These are phyloP conservation scores for Hirsutella thompsonii DNA, from an alignment of 2,329 filamentous ascomycete genomes.

Conservation along the genomic window DNA sequence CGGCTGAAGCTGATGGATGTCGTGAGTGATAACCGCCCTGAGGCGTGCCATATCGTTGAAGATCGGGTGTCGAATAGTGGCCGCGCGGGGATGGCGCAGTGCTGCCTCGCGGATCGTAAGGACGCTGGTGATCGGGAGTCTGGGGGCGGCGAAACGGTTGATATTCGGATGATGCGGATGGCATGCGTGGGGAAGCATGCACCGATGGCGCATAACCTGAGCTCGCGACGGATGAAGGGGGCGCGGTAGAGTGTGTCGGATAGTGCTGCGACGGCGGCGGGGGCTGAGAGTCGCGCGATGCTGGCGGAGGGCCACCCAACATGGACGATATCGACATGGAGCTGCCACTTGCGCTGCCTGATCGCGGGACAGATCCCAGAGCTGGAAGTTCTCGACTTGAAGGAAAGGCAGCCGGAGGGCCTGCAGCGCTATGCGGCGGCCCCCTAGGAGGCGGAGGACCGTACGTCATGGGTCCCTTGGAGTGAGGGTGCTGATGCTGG, in stretches of 20 bases:
- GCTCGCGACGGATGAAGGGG: constrained; percentile 25
- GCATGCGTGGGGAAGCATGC: constrained; percentile 44
- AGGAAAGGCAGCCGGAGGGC: constrained; percentile 30
- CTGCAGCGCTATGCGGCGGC: constrained; percentile 27
- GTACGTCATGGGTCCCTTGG: constrained; percentile 24
- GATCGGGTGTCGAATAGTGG: constrained; percentile 43
- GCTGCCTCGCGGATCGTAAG: constrained; percentile 34
- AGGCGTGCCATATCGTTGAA: constrained; percentile 46
- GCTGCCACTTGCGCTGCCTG: constrained; percentile 31
- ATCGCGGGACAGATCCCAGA: constrained; percentile 33
- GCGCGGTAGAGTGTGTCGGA: constrained; percentile 21
- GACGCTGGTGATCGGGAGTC: constrained; percentile 56
- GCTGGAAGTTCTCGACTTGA: constrained; percentile 40
- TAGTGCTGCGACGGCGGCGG: constrained; percentile 27
- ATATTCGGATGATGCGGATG: constrained; percentile 44
- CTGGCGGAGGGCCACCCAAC: constrained; percentile 37
- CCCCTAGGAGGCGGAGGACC: constrained; percentile 30
- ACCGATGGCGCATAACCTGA: constrained; percentile 33
- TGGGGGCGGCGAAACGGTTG: constrained; percentile 52
- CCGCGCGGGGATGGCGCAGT: constrained; percentile 35
- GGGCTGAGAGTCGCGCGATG: constrained; percentile 27
- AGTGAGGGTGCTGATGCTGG: constrained; percentile 9
- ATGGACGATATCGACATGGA: constrained; percentile 51
- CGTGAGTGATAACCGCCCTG: constrained; percentile 37
- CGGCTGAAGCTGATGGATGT: constrained; percentile 32